Conservation (phyloP, 106 monocot species). For the Dendrobium nobile region DNA sequence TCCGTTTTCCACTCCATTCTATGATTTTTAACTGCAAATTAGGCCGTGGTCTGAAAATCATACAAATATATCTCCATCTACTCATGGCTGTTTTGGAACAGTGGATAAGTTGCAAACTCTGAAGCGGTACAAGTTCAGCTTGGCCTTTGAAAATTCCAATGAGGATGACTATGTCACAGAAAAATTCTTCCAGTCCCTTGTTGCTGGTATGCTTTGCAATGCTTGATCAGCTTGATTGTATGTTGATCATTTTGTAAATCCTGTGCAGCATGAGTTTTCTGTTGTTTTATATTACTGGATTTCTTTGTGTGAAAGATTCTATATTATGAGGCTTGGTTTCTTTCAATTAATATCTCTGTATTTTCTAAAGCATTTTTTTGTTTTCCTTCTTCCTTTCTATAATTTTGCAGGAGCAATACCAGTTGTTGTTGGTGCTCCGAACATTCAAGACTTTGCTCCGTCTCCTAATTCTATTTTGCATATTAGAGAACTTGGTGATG, state of each 20-base stretch:
- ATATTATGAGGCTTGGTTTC: background rate
- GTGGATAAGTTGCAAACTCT: slow-evolving; percentile 76
- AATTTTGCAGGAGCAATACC: slow-evolving; percentile 53
- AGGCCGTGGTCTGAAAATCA: background rate
- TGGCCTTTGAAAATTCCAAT: slow-evolving; percentile 91
- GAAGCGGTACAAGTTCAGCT: slow-evolving; percentile 78
- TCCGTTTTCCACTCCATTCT: background rate
- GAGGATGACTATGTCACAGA: slow-evolving; percentile 92
- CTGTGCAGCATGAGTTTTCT: background rate
- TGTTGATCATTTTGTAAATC: background rate
- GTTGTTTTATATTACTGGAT: background rate
- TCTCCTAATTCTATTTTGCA: slow-evolving; percentile 57
- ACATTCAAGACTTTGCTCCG: slow-evolving; percentile 74
- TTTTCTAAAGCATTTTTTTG: background rate
- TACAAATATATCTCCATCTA: background rate
- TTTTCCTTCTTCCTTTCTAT: background rate
- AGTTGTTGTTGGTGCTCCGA: slow-evolving; percentile 81
- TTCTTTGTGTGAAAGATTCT: background rate
- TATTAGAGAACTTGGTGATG: slow-evolving; percentile 50
- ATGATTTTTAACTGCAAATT: background rate
- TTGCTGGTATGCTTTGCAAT: slow-evolving; percentile 51
- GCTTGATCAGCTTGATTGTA: background rate
- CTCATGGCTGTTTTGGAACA: slow-evolving; percentile 12
- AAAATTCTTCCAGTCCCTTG: slow-evolving; percentile 91
- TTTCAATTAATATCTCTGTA: background rate